Evolutionary conservation across 2,329 filamentous ascomycete genomes (phyloP), one percentile per base, ranked within the genome.

Genomic region (Teratosphaeria viscida): DNA sequence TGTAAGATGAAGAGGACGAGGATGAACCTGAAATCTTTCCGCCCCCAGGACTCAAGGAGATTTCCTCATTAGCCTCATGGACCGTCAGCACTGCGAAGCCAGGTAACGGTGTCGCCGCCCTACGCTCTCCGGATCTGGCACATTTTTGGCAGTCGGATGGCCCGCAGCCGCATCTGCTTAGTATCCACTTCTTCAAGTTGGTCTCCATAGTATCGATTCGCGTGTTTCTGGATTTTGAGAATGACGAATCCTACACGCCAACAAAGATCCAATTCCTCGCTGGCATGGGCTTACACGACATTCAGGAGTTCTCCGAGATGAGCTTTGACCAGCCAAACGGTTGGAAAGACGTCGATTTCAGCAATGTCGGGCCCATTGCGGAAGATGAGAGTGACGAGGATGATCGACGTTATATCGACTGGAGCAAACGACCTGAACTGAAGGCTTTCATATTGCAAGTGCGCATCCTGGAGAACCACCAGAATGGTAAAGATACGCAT

Each of bases 401-500:
- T 6, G 59, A 57, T 5, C 70, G 63, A 64, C 69, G 70, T 67
- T 65, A 67, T 54, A 60, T 70, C 16, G 66, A 73, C 59, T 71
- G 84, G 82, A 54, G 80, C 79, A 55, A 85, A 85, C 68, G 87
- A 82, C 78, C 78, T 67, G 88, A 92, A 1, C 82, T 97, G 19
- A 85, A 92, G 61, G 91, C 89, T 16, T 96, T 92, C 76, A 84
- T 97, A 34, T 81, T 99, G 32, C 92, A 97, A 73, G 86, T 97
- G 69, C 86, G 89, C 65, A 87, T 99, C 55, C 82, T 92, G 57
- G 94, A 97, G 76, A 99, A 99, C 71, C 94, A 99, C 73, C 94
- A 99, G 76, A 99, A 99, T 73, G 94, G 94, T 64, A 99, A 99
- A 73, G 94, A 99, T 72, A 99, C 94, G n/a, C 94, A 99, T 78